These are phyloP conservation scores for Rhynchosporium agropyri DNA, from an alignment of 2,329 filamentous ascomycete species.

Conservation along the genomic window DNA sequence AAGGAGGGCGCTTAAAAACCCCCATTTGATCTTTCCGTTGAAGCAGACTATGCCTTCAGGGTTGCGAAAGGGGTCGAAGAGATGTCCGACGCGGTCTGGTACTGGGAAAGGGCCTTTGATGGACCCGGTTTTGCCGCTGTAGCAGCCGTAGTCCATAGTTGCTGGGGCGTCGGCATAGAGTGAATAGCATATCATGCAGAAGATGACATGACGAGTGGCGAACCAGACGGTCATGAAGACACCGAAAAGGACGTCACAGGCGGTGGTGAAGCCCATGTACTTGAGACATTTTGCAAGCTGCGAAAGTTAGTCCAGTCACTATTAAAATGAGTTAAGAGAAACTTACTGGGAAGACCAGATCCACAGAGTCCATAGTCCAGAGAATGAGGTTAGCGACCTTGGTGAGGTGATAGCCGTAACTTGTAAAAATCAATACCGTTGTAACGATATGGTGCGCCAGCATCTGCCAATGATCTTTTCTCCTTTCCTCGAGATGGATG, in stretches of 20 bases:
- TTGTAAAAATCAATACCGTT: conserved; percentile 74
- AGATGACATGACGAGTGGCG: conserved; percentile 78
- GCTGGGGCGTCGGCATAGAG: conserved; percentile 68
- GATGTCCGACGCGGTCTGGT: conserved; percentile 59
- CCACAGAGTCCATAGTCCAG: conserved; percentile 90
- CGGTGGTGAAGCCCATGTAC: conserved; percentile 74
- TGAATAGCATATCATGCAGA: conserved; percentile 79
- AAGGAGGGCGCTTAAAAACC: conserved; percentile 76
- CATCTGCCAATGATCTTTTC: conserved; percentile 97
- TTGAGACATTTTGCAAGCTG: conserved; percentile 92
- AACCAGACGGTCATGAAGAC: conserved; percentile 88
- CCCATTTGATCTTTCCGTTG: conserved; percentile 71
- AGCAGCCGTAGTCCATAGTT: conserved; percentile 72
- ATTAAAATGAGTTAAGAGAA: not conserved
- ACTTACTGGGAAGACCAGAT: conserved; percentile 82
- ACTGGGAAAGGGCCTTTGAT: conserved; percentile 56
- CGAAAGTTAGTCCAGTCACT: conserved; percentile 15
- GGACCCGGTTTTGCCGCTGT: conserved; percentile 58
- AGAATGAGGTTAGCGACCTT: conserved; percentile 88
- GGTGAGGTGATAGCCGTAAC: conserved; percentile 85
- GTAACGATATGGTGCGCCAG: conserved; percentile 93
- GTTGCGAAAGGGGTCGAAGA: conserved; percentile 74
- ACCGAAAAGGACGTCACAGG: conserved; percentile 83
- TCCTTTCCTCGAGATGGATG: conserved; percentile 89
- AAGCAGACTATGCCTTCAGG: conserved; percentile 78